These are phyloP conservation scores for Penicillium soppii DNA, from an alignment of 495 filamentous ascomycete genomes.

Conservation along the genomic window DNA sequence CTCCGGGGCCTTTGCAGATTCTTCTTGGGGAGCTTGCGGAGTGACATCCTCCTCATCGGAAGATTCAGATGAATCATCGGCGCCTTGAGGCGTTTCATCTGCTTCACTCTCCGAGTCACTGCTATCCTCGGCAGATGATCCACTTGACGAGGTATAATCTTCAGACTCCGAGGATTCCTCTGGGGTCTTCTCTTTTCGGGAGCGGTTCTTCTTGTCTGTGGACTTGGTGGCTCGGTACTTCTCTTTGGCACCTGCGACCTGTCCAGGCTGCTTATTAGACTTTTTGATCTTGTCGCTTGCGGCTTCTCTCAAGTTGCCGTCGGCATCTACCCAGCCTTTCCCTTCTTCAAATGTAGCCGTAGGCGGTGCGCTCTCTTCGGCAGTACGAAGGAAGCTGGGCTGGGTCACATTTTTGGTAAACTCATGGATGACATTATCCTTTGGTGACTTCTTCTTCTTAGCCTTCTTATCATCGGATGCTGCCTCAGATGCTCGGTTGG, in stretches of 20 bases:
- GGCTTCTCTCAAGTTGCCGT: conserved; percentile 72
- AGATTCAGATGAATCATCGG: conserved; percentile 27
- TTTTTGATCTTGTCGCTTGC: conserved; percentile 35
- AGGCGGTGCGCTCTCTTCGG: conserved; percentile 27
- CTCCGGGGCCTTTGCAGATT: conserved; percentile 3
- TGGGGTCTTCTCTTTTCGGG: conserved; percentile 11
- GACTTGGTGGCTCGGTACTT: conserved; percentile 23
- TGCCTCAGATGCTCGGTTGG: conserved; percentile 43
- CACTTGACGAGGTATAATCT: conserved; percentile 49
- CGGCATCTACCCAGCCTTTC: conserved; percentile 83
- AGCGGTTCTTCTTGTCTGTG: neutral
- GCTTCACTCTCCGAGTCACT: conserved; percentile 27
- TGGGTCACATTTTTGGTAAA: conserved; percentile 77
- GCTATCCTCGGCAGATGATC: conserved; percentile 35
- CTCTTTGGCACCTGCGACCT: conserved; percentile 37
- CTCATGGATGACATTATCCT: conserved; percentile 72
- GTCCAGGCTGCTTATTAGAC: conserved; percentile 34
- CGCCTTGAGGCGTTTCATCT: conserved; percentile 21
- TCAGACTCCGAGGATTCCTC: conserved; percentile 32
- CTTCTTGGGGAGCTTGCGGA: conserved; percentile 9
- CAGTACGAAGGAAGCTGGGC: conserved; percentile 68
- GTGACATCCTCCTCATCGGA: conserved; percentile 15
- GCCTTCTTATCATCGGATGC: conserved; percentile 39
- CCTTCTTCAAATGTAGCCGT: conserved; percentile 55
- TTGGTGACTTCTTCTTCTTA: conserved; percentile 51